Percentiles rank a stretch among this genome's conserved stretches.
phyloP scores from a whole-genome alignment of 352 stramenopile species.

The Phytophthora macrochlamydospora region DNA sequence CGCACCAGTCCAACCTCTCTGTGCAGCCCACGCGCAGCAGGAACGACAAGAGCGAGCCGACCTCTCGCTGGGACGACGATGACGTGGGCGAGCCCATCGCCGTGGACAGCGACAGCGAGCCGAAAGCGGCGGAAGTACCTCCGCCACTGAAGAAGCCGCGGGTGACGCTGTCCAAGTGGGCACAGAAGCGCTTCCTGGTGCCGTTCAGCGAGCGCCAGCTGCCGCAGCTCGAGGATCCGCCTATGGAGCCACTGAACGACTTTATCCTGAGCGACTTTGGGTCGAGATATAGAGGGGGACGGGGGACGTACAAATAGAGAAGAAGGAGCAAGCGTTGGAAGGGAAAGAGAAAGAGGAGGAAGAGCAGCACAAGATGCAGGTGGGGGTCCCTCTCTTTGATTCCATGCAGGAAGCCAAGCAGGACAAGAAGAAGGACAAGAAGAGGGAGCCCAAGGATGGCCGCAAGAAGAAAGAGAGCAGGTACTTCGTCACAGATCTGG shows the following conservation, averaged over 20 bases:
- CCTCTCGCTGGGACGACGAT: slow-evolving; percentile 65
- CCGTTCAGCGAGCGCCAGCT: slow-evolving; percentile 57
- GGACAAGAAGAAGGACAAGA: slow-evolving; percentile 34
- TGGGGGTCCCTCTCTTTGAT: slow-evolving; percentile 62
- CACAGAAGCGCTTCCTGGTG: slow-evolving; percentile 69
- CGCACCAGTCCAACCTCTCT: slow-evolving; percentile 42
- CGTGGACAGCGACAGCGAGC: slow-evolving; percentile 23
- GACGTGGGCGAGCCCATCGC: slow-evolving; percentile 56
- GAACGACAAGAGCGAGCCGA: slow-evolving; percentile 27
- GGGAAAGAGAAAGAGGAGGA: slow-evolving; percentile 35
- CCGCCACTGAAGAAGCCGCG: slow-evolving; percentile 2
- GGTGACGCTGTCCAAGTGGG: slow-evolving; percentile 76
- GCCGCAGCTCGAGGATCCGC: slow-evolving; percentile 59
- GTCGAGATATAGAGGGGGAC: slow-evolving; percentile 63
- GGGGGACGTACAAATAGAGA: slow-evolving; percentile 55
- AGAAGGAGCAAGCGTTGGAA: slow-evolving; percentile 41
- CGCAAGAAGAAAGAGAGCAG: slow-evolving; percentile 67
- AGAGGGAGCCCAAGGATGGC: slow-evolving; percentile 16
- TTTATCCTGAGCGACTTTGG: slow-evolving; percentile 86
- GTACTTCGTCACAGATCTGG: slow-evolving; percentile 84
- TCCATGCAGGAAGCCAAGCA: slow-evolving; percentile 12
- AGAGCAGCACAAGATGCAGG: slow-evolving; percentile 32
- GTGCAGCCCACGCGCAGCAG: slow-evolving; percentile 41
- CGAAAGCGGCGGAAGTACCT: background rate
- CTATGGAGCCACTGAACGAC: slow-evolving; percentile 82